Base-by-base conservation (phyloP, 805 yeast genomes). In the Pichia californica region DNA sequence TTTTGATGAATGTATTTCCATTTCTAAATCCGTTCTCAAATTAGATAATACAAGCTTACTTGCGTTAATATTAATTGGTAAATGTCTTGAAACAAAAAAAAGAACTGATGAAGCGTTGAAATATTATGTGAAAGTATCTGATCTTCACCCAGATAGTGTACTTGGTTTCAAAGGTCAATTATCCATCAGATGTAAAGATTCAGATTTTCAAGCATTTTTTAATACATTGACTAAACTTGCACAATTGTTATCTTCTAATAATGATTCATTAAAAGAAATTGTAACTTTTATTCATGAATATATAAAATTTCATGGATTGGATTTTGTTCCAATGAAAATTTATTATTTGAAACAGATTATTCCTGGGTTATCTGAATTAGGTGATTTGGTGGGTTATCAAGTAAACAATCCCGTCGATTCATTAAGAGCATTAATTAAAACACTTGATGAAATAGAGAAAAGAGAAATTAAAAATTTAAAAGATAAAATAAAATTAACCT, bases 161-260 rank as follows among this genome's bases (percentile, higher is more conserved):
- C 59, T 75, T 21, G 94, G 88, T 0, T 89, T 93, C 94, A 87
- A 85, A 55, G 98, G 98, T 1, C 69, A 81, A 46, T 63, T 79
- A 46, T 72, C 76, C 38, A 59, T 77, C 0, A 68, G 64, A 10
- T 62, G 64, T 43, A 53, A 61, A 11, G 51, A 53, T 8, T 57
- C 66, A 3, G 71, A 76, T 42, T 66, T 64, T 49, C 53, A 58
- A 4, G 44, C 61, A 3, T 80, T 74, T 58, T 81, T 83, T 53
- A 52, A 59, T 0, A 67, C 74, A 6, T 56, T 76, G 43, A 68
- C 74, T 3, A 62, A 66, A 4, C 71, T 73, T 47, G 64, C 77
- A 20, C 62, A 67, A 23, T 51, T 70, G 1, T 58, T 75, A 37
- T 40, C 66, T 1, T 63, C 65, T 9, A 70, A 72, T 37, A 71